These are phyloP conservation scores for Tubosaeta sp. DNA, from an alignment of 768 basidiomycete genomes.

Conservation along the genomic window DNA sequence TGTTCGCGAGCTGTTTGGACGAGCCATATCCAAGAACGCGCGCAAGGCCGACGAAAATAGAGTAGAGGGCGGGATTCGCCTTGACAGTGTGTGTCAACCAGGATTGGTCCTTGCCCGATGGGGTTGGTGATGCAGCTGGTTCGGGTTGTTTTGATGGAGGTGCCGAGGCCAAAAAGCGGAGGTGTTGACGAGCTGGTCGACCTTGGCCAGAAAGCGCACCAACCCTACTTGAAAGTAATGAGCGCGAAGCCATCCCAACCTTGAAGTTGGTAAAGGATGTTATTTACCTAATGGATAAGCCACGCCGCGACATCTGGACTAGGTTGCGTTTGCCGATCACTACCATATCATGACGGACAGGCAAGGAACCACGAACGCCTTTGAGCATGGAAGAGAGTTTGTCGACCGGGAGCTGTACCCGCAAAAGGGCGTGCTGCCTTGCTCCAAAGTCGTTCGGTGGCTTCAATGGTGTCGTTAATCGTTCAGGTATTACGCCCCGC, in stretches of 20 bases:
- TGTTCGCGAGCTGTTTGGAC: slow-evolving; percentile 56
- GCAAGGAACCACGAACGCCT: too few relatives aligned
- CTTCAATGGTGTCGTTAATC: too few relatives aligned
- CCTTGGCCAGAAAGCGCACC: slow-evolving; percentile 1
- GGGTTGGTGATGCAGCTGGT: slow-evolving; percentile 2
- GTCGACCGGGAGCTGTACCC: too few relatives aligned
- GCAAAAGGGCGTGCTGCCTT: too few relatives aligned
- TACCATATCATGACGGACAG: too few relatives aligned
- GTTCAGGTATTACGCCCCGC: too few relatives aligned
- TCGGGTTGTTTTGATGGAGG: slow-evolving; percentile 5
- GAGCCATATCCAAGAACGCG: slow-evolving; percentile 56
- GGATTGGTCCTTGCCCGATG: slow-evolving; percentile 28
- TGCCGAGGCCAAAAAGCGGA: slow-evolving; percentile 12
- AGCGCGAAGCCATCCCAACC: slow-evolving; percentile 13
- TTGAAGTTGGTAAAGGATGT: neutral
- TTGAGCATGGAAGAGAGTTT: too few relatives aligned
- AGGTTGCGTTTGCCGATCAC: too few relatives aligned
- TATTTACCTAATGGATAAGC: too few relatives aligned
- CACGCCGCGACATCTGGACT: too few relatives aligned
- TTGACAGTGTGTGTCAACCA: slow-evolving; percentile 58
- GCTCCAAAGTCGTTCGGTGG: too few relatives aligned
- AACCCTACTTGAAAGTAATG: slow-evolving; percentile 9
- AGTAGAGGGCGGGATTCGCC: slow-evolving; percentile 43
- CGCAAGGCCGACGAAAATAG: slow-evolving; percentile 45
- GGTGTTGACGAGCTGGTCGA: slow-evolving; percentile 7